Conservation (phyloP, 1,284 basidiomycete species). For the Pholiota adiposa region DNA sequence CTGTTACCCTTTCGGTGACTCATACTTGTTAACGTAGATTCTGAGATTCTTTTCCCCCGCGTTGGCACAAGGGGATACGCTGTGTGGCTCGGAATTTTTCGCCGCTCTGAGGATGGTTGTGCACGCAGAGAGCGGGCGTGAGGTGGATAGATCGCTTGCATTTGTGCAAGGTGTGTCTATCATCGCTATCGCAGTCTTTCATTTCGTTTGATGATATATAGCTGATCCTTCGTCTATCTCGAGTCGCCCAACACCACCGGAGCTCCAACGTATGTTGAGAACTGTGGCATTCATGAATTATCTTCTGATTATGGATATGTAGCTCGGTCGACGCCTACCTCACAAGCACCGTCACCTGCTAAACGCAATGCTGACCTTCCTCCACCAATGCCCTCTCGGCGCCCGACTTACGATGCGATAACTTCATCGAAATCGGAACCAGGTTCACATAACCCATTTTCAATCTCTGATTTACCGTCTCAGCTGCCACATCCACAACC, state of each 20-base stretch:
- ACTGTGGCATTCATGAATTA: neutral
- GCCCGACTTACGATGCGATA: neutral
- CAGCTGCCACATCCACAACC: slow-evolving; percentile 16
- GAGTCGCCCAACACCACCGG: slow-evolving; percentile 1
- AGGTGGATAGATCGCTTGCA: slow-evolving; percentile 62
- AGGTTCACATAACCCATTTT: slow-evolving; percentile 7
- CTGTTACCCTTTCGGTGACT: slow-evolving; percentile 11
- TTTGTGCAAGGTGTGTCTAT: slow-evolving; percentile 67
- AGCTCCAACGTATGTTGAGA: neutral
- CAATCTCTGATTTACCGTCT: neutral
- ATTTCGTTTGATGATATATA: neutral
- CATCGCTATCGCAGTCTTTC: neutral
- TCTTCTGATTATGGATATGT: neutral
- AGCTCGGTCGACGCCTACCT: slow-evolving; percentile 11
- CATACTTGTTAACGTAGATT: slow-evolving; percentile 48
- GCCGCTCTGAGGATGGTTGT: slow-evolving; percentile 67
- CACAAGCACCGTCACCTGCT: slow-evolving; percentile 16
- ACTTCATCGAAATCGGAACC: slow-evolving; percentile 12
- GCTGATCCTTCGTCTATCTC: slow-evolving; percentile 15
- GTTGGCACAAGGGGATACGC: slow-evolving; percentile 50
- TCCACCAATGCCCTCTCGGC: slow-evolving; percentile 23
- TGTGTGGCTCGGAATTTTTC: slow-evolving; percentile 76
- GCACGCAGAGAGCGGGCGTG: slow-evolving; percentile 63
- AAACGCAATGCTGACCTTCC: slow-evolving; percentile 18
- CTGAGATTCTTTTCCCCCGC: slow-evolving; percentile 63